A percentile compares a stretch with the other conserved stretches of the same genome.
phyloP scores from a whole-genome alignment of 2,329 filamentous ascomycete genomes.

The Exophiala xenobiotica region DNA sequence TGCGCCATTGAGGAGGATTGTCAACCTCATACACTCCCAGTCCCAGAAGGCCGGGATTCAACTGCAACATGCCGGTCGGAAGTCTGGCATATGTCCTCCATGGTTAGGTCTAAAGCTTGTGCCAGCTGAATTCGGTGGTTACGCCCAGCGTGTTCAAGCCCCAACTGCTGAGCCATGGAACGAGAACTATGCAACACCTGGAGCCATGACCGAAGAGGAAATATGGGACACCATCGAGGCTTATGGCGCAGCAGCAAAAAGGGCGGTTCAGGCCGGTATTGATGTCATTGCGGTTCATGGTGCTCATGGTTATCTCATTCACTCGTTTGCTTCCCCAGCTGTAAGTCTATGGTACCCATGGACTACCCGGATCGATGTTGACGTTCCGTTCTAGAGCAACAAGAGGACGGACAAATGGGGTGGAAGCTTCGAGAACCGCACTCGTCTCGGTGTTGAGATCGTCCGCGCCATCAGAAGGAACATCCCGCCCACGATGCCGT shows the following conservation, averaged over 20 bases:
- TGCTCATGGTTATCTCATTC: slow-evolving; percentile 75
- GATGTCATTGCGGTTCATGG: slow-evolving; percentile 78
- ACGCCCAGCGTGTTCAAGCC: slow-evolving; percentile 48
- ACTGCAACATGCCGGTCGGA: slow-evolving; percentile 35
- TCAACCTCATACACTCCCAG: slow-evolving; percentile 35
- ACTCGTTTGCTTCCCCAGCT: slow-evolving; percentile 32
- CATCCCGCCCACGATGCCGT: slow-evolving; percentile 40
- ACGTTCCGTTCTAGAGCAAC: slow-evolving; percentile 63
- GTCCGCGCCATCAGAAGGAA: slow-evolving; percentile 37
- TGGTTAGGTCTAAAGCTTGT: slow-evolving; percentile 13
- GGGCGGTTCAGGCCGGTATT: slow-evolving; percentile 67
- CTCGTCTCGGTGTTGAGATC: slow-evolving; percentile 53
- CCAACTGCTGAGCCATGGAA: slow-evolving; percentile 63
- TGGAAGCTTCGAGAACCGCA: slow-evolving; percentile 52
- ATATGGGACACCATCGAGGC: slow-evolving; percentile 51
- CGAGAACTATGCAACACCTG: slow-evolving; percentile 60
- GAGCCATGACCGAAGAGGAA: slow-evolving; percentile 65
- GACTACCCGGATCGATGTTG: slow-evolving; percentile 66
- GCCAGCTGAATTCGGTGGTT: slow-evolving; percentile 8
- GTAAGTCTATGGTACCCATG: slow-evolving; percentile 63
- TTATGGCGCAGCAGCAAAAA: slow-evolving; percentile 44
- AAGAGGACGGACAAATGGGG: slow-evolving; percentile 52
- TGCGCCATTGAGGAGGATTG: slow-evolving; percentile 32
- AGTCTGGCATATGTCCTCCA: slow-evolving; percentile 27
- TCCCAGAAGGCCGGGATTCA: slow-evolving; percentile 35